Base-by-base conservation (phyloP, 2,329 filamentous ascomycete genomes). In the Trematosphaeria pertusa region DNA sequence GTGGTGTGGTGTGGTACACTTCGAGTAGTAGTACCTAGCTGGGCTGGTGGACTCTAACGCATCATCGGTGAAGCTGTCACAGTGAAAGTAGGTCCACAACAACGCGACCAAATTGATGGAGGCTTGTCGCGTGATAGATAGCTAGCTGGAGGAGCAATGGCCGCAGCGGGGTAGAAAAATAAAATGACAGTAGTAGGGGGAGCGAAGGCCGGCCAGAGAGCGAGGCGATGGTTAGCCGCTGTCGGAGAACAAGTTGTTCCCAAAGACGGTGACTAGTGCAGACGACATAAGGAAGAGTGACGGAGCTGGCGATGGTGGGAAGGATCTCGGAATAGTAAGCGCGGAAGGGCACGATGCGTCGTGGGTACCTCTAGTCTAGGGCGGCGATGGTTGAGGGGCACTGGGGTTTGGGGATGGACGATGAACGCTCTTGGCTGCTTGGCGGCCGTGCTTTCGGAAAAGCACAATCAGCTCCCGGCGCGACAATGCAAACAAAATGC, bases 161-260 rank as follows among this genome's bases (percentile, higher is more conserved):
- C 48, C 28, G 18, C 46, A 48, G 62, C 58, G 54, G 64, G 63
- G 58, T 62, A 64, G 57, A 60, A 58, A 46, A 37, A 56, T 55
- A 50, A 45, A 48, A 46, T 48, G 49, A 52, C 45, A 49, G 22
- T 48, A 52, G 37, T 54, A 50, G 52, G 54, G 49, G 56, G 54
- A 56, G 51, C 52, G 53, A 58, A 51, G 52, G 56, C 62, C 56
- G 62, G 54, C 61, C 55, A 56, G 43, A 56, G 56, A 50, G 59
- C 55, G 37, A 21, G 37, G 54, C 43, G 37, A 35, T 51, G 38
- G 61, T 64, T 70, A 70, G 57, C 67, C 67, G 58, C 62, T 68
- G 57, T 71, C 67, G 46, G 63, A 65, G 63, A 71, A 71, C 62
- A 66, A 47, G 40, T 59, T 62, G 64, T 66, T 69, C 60, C 67